Evolutionary conservation across 164 flowering plant genomes (phyloP).

Genomic region (Annona squamosa): DNA sequence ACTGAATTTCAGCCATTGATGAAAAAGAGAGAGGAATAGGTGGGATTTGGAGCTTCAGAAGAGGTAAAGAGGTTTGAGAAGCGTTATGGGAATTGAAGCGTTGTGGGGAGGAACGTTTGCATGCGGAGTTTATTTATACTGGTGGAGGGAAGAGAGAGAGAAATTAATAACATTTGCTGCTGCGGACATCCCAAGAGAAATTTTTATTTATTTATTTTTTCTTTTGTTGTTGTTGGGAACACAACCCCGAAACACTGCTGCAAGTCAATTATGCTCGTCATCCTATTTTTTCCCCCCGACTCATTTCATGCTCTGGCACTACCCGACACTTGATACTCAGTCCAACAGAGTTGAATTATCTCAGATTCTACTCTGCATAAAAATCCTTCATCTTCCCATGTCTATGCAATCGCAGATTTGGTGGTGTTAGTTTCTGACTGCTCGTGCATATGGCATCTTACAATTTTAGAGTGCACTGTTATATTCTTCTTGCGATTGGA

Average conservation of each 20-base stretch:
- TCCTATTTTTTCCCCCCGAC: neutral
- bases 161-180: constrained; percentile 14
- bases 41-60: neutral
- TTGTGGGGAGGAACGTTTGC: constrained; percentile 9
- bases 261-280: constrained; percentile 21
- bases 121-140: constrained; percentile 34
- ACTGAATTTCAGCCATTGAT: constrained; percentile 44
- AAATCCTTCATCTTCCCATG: too few relatives aligned
- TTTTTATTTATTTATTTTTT: neutral
- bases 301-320: neutral
- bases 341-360: neutral
- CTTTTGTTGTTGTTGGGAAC: constrained; percentile 27
- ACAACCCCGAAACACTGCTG: constrained; percentile 30
- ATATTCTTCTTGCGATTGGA: too few relatives aligned
- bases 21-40: constrained; percentile 10
- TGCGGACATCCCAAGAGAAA: constrained; percentile 55
- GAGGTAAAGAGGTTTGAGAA: neutral
- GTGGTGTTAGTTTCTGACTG: too few relatives aligned
- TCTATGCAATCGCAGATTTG: too few relatives aligned
- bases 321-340: neutral
- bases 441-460: too few relatives aligned
- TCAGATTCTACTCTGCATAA: neutral
- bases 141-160: neutral
- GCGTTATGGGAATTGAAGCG: neutral
- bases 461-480: too few relatives aligned